Percentiles rank a stretch among this genome's conserved stretches.
These are phyloP conservation scores for Aurifilum marmelostoma DNA, from an alignment of 2,329 filamentous ascomycete species.

Conservation along the genomic window DNA sequence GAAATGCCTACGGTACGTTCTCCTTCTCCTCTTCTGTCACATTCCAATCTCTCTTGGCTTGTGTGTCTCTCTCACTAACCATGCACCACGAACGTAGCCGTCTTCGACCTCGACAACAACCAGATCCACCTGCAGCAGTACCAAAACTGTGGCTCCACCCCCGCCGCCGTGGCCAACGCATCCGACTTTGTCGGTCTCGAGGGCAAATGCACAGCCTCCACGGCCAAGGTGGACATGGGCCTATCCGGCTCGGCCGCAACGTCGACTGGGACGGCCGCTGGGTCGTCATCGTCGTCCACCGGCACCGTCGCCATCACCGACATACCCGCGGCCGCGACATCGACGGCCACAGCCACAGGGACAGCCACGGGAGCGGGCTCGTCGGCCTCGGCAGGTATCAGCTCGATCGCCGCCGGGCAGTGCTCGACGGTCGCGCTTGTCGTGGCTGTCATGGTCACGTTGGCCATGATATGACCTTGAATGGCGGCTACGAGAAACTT, in stretches of 20 bases:
- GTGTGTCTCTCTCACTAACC: not conserved
- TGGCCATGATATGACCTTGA: conserved; percentile 15
- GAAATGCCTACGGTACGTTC: conserved; percentile 55
- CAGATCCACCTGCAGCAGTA: conserved; percentile 55
- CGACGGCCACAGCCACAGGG: not conserved
- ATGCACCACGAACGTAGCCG: conserved; percentile 45
- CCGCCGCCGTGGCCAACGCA: conserved; percentile 43
- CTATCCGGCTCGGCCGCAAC: not conserved
- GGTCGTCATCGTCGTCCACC: not conserved
- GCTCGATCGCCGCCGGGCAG: conserved; percentile 1
- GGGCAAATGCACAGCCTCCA: conserved; percentile 31
- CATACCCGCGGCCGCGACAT: conserved; percentile 9
- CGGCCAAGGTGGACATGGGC: conserved; percentile 11
- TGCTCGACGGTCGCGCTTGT: conserved; percentile 22
- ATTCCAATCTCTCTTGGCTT: not conserved
- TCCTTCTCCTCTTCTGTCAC: not conserved
- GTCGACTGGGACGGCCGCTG: not conserved
- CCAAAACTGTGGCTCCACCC: conserved; percentile 52
- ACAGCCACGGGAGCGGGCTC: not conserved
- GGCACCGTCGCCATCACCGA: conserved; percentile 1
- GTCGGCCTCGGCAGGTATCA: conserved; percentile 19
- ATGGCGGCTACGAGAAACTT: not conserved
- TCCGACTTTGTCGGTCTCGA: conserved; percentile 35
- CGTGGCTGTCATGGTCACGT: conserved; percentile 18
- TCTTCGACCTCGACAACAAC: conserved; percentile 56